These are phyloP conservation scores for Biancaea sappan DNA, from an alignment of 306 rosid species.

Conservation along the genomic window DNA sequence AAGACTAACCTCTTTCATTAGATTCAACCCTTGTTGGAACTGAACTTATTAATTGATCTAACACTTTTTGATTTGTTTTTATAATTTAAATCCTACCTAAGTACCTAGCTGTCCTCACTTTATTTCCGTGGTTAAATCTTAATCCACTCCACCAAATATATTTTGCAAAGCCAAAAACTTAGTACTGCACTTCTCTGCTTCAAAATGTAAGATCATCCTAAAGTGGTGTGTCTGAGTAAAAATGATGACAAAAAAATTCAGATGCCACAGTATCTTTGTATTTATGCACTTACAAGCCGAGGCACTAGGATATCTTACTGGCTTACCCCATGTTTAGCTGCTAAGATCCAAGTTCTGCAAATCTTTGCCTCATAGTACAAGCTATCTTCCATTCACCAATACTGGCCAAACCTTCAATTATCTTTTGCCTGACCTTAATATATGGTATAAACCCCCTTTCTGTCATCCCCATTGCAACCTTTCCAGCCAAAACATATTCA, in stretches of 20 bases:
- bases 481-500: constrained; percentile 78
- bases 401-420: constrained; percentile 73
- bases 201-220: background rate
- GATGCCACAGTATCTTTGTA: background rate
- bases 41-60: background rate
- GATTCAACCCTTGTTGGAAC: too few relatives aligned
- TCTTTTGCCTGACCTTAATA: constrained; percentile 71
- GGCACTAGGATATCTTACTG: background rate
- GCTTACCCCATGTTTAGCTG: constrained; percentile 13
- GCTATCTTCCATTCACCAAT: constrained; percentile 75
- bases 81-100: background rate
- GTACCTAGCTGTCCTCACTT: background rate
- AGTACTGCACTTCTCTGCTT: background rate
- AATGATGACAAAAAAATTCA: background rate
- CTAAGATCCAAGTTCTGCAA: constrained; percentile 48
- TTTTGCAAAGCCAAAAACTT: background rate
- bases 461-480: constrained; percentile 70
- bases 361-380: constrained; percentile 72
- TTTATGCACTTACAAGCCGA: background rate
- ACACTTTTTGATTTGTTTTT: background rate
- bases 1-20: too few relatives aligned
- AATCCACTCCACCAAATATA: background rate
- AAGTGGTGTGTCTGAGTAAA: background rate
- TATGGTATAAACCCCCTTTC: constrained; percentile 56
- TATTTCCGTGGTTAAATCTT: background rate